Conservation (phyloP, 768 basidiomycete genomes). For the Pleurotus platypus region DNA sequence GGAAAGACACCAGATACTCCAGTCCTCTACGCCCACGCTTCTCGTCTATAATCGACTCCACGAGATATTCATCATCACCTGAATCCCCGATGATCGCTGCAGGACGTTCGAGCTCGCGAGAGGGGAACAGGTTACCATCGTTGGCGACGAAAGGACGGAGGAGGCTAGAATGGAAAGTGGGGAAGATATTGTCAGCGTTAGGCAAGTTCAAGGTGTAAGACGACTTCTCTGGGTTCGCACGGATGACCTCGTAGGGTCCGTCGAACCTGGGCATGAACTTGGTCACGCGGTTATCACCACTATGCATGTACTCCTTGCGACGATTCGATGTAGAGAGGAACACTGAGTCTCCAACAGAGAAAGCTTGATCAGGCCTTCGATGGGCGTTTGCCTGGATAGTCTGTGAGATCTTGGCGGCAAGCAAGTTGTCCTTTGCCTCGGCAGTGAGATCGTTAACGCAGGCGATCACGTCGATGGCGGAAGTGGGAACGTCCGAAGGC, state of each 20-base stretch:
- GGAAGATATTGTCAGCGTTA: constrained; percentile 15
- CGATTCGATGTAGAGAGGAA: background rate
- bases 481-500: too few relatives aligned
- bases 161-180: constrained; percentile 30
- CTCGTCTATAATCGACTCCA: background rate
- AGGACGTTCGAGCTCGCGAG: constrained; percentile 13
- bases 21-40: background rate
- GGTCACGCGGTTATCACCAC: background rate
- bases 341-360: background rate
- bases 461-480: too few relatives aligned
- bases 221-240: constrained; percentile 15
- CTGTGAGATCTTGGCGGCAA: too few relatives aligned
- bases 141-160: constrained; percentile 15
- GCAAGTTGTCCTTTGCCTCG: too few relatives aligned
- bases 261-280: constrained; percentile 18
- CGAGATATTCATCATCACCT: constrained; percentile 19
- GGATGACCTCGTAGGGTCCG: constrained; percentile 19
- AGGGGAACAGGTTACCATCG: too few relatives aligned
- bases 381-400: background rate
- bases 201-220: constrained; percentile 20
- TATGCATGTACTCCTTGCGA: background rate
- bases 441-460: too few relatives aligned
- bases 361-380: background rate
- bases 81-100: constrained; percentile 19
- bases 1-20: background rate